Evolutionary conservation across 345 rosid genomes (phyloP).

Genomic region (Aegle marmelos): DNA sequence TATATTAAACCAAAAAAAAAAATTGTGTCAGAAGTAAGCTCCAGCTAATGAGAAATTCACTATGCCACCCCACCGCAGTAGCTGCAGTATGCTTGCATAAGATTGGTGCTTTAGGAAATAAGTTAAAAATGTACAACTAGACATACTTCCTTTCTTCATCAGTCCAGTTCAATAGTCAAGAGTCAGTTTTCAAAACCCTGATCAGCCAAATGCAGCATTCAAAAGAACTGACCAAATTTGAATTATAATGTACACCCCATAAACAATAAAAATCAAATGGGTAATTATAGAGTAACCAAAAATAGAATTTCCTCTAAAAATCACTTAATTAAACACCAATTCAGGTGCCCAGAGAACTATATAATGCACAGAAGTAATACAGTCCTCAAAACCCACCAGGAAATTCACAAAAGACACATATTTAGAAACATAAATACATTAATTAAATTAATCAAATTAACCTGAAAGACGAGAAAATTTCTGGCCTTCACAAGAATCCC

Average conservation of each 20-base stretch:
- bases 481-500: constrained; percentile 98
- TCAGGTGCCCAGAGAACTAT: background rate
- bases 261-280: background rate
- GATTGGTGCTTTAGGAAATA: background rate
- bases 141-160: background rate
- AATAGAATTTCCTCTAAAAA: background rate
- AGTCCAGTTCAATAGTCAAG: background rate
- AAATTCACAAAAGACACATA: background rate
- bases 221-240: background rate
- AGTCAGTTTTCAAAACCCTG: background rate
- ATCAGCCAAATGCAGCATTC: background rate
- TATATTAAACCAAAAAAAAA: constrained; percentile 22
- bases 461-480: constrained; percentile 97
- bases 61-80: background rate
- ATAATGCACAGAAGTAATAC: background rate
- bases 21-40: background rate
- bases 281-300: background rate
- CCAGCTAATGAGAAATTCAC: background rate
- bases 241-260: background rate
- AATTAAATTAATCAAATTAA: constrained; percentile 16
- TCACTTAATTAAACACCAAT: background rate
- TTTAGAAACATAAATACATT: background rate
- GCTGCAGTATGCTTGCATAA: background rate
- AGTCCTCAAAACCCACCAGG: background rate
- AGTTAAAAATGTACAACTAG: background rate